A percentile compares a stretch with the other conserved stretches of the same genome.
phyloP scores from a whole-genome alignment of 2,329 filamentous ascomycete species.

The Ceratocystis smalleyi region DNA sequence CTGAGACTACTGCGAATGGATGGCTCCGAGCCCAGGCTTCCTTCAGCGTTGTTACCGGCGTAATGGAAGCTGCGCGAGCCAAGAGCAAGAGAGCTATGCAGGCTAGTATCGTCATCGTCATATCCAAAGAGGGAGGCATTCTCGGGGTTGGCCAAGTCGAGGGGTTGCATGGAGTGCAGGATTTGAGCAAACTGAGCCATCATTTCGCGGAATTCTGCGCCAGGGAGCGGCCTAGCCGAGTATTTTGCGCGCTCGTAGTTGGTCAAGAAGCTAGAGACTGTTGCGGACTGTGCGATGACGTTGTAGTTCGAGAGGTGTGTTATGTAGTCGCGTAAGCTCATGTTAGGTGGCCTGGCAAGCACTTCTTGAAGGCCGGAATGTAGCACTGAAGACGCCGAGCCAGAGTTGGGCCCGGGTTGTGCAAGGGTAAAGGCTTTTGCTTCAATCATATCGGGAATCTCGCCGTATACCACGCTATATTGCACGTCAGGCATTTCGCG shows the following conservation, averaged over 20 bases:
- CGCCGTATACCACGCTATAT: slow-evolving; percentile 64
- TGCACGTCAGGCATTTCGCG: slow-evolving; percentile 65
- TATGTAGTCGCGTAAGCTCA: slow-evolving; percentile 69
- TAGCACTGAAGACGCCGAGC: slow-evolving; percentile 18
- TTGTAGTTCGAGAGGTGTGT: slow-evolving; percentile 51
- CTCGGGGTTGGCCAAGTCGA: slow-evolving; percentile 32
- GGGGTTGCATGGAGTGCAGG: slow-evolving; percentile 55
- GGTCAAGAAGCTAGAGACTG: slow-evolving; percentile 45
- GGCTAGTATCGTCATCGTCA: slow-evolving; percentile 8
- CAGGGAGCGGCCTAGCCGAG: slow-evolving; percentile 51
- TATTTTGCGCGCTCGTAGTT: slow-evolving; percentile 78
- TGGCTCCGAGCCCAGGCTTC: background rate
- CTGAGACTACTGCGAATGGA: slow-evolving; percentile 8
- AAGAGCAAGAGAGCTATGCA: slow-evolving; percentile 2
- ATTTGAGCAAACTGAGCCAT: slow-evolving; percentile 78
- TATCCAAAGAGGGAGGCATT: background rate
- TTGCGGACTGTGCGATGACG: slow-evolving; percentile 30
- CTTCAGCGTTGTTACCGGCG: background rate
- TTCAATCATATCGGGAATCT: slow-evolving; percentile 81
- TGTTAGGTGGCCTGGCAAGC: slow-evolving; percentile 39
- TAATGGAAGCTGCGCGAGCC: slow-evolving; percentile 11
- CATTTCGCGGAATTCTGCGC: slow-evolving; percentile 55
- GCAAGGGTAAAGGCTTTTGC: slow-evolving; percentile 82
- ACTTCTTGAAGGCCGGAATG: slow-evolving; percentile 52
- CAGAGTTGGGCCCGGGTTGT: slow-evolving; percentile 27